Evolutionary conservation across 2,329 filamentous ascomycete species (phyloP).

Genomic region (Neocucurbitaria cava): DNA sequence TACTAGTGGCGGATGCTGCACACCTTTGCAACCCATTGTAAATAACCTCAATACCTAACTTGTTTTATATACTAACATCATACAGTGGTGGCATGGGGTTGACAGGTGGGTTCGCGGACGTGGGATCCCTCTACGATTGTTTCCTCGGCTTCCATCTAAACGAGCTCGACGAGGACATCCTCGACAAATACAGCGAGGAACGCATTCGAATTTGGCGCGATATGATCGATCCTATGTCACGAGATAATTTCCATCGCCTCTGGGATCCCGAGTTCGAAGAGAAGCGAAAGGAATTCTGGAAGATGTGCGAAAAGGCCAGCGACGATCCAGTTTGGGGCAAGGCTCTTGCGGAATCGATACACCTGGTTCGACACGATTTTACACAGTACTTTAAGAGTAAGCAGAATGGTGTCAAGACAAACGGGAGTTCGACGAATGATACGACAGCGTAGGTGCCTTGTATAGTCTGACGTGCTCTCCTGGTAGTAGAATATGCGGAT

Average conservation of each 20-base stretch:
- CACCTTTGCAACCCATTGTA: slow-evolving; percentile 63
- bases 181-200: slow-evolving; percentile 44
- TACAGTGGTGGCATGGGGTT: slow-evolving; percentile 65
- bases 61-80: slow-evolving; percentile 3
- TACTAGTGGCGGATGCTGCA: slow-evolving; percentile 68
- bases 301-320: slow-evolving; percentile 39
- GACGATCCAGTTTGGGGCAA: slow-evolving; percentile 40
- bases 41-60: not conserved
- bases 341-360: slow-evolving; percentile 31
- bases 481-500: no score
- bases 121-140: slow-evolving; percentile 67
- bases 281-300: slow-evolving; percentile 43
- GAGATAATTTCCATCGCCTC: slow-evolving; percentile 51
- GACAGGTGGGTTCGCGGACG: slow-evolving; percentile 69
- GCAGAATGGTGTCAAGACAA: slow-evolving; percentile 7
- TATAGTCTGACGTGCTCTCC: not conserved
- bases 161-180: slow-evolving; percentile 43
- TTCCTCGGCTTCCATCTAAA: slow-evolving; percentile 50
- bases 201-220: slow-evolving; percentile 45
- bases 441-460: not conserved
- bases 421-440: slow-evolving; percentile 3
- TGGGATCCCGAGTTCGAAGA: slow-evolving; percentile 37
- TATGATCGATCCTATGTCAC: slow-evolving; percentile 46
- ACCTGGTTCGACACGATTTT: slow-evolving; percentile 43
- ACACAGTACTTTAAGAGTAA: slow-evolving; percentile 46